Conservation (phyloP, 495 filamentous ascomycete species). For the Evernia prunastri region DNA sequence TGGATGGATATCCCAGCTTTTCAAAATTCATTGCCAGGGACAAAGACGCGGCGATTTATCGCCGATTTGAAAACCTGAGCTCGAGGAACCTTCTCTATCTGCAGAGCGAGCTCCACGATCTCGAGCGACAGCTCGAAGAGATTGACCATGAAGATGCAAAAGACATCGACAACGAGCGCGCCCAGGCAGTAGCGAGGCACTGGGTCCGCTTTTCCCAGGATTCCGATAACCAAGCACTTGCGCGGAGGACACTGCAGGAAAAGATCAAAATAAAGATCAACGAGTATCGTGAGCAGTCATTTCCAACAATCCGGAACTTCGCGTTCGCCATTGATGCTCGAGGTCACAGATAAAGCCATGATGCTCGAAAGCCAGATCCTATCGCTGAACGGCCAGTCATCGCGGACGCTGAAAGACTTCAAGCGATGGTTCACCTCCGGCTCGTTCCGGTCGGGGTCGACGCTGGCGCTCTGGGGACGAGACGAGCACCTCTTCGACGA, state of each 20-base stretch:
- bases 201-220: slow-evolving; percentile 13
- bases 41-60: slow-evolving; percentile 26
- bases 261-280: slow-evolving; percentile 19
- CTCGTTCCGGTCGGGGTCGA: not conserved
- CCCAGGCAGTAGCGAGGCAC: slow-evolving; percentile 4
- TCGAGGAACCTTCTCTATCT: slow-evolving; percentile 27
- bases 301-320: no score
- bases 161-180: slow-evolving; percentile 8
- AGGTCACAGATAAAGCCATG: slow-evolving; percentile 23
- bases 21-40: slow-evolving; percentile 26
- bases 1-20: slow-evolving; percentile 25
- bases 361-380: slow-evolving; percentile 24
- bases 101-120: slow-evolving; percentile 27
- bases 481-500: slow-evolving; percentile 21
- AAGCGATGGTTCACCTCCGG: slow-evolving; percentile 18
- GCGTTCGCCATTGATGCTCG: not conserved
- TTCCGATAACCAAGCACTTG: not conserved
- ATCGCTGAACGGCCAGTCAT: slow-evolving; percentile 13
- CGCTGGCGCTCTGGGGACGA: slow-evolving; percentile 11
- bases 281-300: slow-evolving; percentile 16
- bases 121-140: slow-evolving; percentile 15
- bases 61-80: slow-evolving; percentile 21
- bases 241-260: slow-evolving; percentile 15
- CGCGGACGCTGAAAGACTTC: slow-evolving; percentile 13
- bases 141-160: slow-evolving; percentile 13